phyloP scores from a whole-genome alignment of 345 rosid genomes.

The Euclidium syriacum region DNA sequence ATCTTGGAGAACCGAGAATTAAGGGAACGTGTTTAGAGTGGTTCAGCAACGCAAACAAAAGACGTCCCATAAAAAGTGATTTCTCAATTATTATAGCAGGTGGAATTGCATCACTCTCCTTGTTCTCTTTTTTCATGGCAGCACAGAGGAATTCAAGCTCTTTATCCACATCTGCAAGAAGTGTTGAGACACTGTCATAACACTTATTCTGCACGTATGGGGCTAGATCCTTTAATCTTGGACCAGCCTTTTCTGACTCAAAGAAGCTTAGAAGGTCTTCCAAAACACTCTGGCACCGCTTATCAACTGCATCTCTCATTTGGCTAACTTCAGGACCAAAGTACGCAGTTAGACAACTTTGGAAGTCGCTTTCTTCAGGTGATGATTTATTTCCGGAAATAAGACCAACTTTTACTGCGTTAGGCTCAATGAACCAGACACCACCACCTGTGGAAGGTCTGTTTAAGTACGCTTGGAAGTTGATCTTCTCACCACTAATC shows the following conservation, averaged over 20 bases:
- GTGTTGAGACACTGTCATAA: constrained; percentile 63
- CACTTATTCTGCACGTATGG: constrained; percentile 79
- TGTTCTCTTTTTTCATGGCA: constrained; percentile 42
- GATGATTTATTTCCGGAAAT: constrained; percentile 42
- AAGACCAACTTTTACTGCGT: constrained; percentile 45
- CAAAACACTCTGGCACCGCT: constrained; percentile 60
- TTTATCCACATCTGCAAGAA: constrained; percentile 56
- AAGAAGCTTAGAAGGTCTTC: constrained; percentile 85
- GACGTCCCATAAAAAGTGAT: constrained; percentile 89
- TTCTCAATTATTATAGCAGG: constrained; percentile 70
- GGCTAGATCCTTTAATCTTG: constrained; percentile 72
- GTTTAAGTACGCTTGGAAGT: constrained; percentile 74
- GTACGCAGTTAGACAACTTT: constrained; percentile 71
- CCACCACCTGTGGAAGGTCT: constrained; percentile 89
- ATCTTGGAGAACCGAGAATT: constrained; percentile 88
- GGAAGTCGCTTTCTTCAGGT: constrained; percentile 65
- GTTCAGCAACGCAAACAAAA: constrained; percentile 75
- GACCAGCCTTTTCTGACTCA: constrained; percentile 87
- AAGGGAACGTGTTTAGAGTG: constrained; percentile 79
- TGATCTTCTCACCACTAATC: constrained; percentile 44
- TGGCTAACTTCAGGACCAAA: constrained; percentile 86
- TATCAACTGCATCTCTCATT: constrained; percentile 84
- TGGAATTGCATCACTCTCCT: constrained; percentile 36
- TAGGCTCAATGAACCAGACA: constrained; percentile 91
- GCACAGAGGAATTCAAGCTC: constrained; percentile 58